Percentiles rank a stretch among this genome's conserved stretches.
Evolutionary conservation across 345 rosid species (phyloP).

Genomic region (Euphorbia peplus): DNA sequence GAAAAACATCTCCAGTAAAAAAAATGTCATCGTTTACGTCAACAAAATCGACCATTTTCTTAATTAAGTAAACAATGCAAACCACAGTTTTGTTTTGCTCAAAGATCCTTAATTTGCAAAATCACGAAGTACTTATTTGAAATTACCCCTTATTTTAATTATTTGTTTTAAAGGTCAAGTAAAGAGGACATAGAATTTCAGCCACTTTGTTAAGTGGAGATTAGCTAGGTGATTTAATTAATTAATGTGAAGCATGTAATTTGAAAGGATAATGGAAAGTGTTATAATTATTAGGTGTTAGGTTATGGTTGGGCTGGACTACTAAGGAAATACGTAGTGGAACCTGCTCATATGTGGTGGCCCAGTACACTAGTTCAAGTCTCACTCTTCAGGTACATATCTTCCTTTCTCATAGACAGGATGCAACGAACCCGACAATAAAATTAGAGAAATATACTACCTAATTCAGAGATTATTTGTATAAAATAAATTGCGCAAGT

Average conservation of each 20-base stretch:
- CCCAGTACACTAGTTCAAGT: constrained; percentile 80
- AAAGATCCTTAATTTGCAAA: no score
- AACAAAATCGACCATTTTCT: no score
- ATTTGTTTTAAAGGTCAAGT: neutral
- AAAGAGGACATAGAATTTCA: neutral
- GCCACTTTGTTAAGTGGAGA: neutral
- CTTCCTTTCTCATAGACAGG: neutral
- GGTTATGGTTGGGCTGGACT: constrained; percentile 98
- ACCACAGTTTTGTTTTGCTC: no score
- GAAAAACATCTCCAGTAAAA: no score
- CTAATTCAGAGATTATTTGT: no score
- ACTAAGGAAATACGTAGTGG: constrained; percentile 81
- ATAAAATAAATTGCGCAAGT: no score
- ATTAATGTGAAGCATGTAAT: neutral
- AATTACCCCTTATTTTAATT: no score
- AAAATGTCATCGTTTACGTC: no score
- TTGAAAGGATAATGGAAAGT: neutral
- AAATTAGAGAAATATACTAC: no score
- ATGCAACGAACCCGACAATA: no score
- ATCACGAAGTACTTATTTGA: no score
- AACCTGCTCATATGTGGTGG: constrained; percentile 99
- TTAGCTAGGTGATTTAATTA: neutral
- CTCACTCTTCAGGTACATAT: constrained; percentile 64
- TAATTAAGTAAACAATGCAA: no score
- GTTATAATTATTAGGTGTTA: constrained; percentile 51